Evolutionary conservation across 78 protist genomes (phyloP).

Genomic region (Dictyostelium capitatum): DNA sequence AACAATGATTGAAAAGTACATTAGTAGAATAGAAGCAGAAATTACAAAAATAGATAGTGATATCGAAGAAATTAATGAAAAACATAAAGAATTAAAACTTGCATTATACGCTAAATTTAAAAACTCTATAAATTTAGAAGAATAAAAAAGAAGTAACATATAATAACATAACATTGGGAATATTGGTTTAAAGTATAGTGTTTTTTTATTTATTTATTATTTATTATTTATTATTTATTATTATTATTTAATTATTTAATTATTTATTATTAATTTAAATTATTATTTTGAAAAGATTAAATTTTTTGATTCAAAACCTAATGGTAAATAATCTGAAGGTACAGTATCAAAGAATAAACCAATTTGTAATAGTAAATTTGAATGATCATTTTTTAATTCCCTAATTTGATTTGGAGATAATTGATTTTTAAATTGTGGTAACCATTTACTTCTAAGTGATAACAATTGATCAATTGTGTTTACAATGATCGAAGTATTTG

Average conservation of each 20-base stretch:
- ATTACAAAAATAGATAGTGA: constrained; percentile 51
- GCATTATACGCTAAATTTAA: constrained; percentile 55
- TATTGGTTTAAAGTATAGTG: too few species aligned
- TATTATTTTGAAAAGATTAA: background rate
- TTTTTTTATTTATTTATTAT: background rate
- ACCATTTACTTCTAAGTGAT: constrained; percentile 50
- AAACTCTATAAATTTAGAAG: constrained; percentile 75
- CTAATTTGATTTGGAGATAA: constrained; percentile 25
- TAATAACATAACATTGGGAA: background rate
- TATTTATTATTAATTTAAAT: background rate
- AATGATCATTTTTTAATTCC: constrained; percentile 56
- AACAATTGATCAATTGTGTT: constrained; percentile 64
- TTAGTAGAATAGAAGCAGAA: constrained; percentile 11
- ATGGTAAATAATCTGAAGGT: constrained; percentile 38
- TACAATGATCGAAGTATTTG: constrained; percentile 50
- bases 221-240: background rate
- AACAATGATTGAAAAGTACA: constrained; percentile 34
- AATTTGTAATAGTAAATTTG: constrained; percentile 32
- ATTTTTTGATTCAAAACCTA: constrained; percentile 61
- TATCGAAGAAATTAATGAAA: constrained; percentile 30
- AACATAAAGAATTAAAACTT: constrained; percentile 70
- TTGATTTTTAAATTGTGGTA: constrained; percentile 9
- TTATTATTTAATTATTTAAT: background rate
- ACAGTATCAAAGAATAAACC: constrained; percentile 48
- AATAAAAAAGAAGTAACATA: constrained; percentile 31